Evolutionary conservation across 2,329 filamentous ascomycete species (phyloP).

Genomic region (Sarocladium brachiariae): DNA sequence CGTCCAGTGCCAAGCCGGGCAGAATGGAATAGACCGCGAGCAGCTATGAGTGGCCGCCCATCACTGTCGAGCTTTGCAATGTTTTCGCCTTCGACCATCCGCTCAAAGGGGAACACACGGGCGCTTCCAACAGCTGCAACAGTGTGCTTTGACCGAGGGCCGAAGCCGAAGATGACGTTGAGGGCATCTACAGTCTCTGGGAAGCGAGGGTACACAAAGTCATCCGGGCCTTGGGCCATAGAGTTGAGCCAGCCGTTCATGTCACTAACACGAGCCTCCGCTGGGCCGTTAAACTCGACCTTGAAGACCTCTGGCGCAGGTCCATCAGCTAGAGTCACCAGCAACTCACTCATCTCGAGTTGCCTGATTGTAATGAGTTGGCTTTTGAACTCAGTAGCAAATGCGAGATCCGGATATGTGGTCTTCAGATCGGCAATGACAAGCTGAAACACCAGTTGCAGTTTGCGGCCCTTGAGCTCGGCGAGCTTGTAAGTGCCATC

Average conservation of each 20-base stretch:
- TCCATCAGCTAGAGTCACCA: background rate
- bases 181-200: constrained; percentile 42
- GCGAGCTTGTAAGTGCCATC: constrained; percentile 10
- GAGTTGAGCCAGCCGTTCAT: constrained; percentile 39
- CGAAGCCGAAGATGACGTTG: constrained; percentile 43
- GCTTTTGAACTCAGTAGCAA: constrained; percentile 45
- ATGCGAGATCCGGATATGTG: constrained; percentile 18
- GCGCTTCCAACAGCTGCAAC: constrained; percentile 37
- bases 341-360: constrained; percentile 18
- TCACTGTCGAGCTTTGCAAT: constrained; percentile 19
- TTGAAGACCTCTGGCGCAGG: constrained; percentile 27
- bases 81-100: constrained; percentile 15
- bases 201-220: constrained; percentile 40
- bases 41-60: constrained; percentile 28
- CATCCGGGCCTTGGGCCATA: constrained; percentile 30
- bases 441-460: constrained; percentile 33
- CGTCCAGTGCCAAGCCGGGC: constrained; percentile 46
- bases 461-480: constrained; percentile 36
- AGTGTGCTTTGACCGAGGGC: constrained; percentile 28
- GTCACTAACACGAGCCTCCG: constrained; percentile 28
- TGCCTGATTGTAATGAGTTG: constrained; percentile 35
- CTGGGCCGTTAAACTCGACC: constrained; percentile 35
- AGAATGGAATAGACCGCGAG: constrained; percentile 51
- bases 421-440: constrained; percentile 3
- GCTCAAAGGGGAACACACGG: constrained; percentile 39